Conservation (phyloP, 352 stramenopile genomes). For the Aphanomyces invadans region DNA sequence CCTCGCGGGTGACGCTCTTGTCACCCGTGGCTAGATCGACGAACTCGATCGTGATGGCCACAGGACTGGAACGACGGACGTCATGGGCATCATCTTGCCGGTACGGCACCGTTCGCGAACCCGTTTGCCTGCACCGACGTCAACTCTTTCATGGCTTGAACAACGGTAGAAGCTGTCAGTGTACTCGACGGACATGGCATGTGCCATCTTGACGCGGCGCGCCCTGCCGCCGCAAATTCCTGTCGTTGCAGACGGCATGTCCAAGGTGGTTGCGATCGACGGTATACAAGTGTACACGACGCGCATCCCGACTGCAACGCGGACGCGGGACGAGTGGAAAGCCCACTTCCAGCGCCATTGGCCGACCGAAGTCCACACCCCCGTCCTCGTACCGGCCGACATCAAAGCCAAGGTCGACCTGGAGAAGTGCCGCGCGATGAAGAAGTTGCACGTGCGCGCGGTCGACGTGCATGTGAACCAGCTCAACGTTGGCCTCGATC, state of each 20-base stretch:
- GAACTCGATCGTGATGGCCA: background rate
- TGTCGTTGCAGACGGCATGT: conserved; percentile 26
- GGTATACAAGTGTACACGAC: conserved; percentile 27
- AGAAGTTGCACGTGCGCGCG: background rate
- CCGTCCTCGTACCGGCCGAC: conserved; percentile 37
- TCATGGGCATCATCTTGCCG: conserved; percentile 39
- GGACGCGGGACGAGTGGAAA: background rate
- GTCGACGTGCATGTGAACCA: conserved; percentile 7
- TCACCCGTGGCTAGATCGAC: no score
- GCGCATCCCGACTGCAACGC: background rate
- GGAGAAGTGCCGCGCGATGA: background rate
- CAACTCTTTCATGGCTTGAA: background rate
- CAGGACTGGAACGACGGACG: background rate
- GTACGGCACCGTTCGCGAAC: conserved; percentile 28
- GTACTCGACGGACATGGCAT: conserved; percentile 39
- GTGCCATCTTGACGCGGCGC: conserved; percentile 53
- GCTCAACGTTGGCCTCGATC: background rate
- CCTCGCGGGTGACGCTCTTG: no score
- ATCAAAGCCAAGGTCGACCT: conserved; percentile 66
- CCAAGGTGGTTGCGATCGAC: conserved; percentile 56
- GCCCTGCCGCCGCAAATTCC: conserved; percentile 4
- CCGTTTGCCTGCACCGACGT: background rate
- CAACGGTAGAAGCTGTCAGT: conserved; percentile 44
- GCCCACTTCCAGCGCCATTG: background rate
- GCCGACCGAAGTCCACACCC: background rate